Evolutionary conservation across 2,329 filamentous ascomycete genomes (phyloP).

Genomic region (Phaeosphaeria sp.): DNA sequence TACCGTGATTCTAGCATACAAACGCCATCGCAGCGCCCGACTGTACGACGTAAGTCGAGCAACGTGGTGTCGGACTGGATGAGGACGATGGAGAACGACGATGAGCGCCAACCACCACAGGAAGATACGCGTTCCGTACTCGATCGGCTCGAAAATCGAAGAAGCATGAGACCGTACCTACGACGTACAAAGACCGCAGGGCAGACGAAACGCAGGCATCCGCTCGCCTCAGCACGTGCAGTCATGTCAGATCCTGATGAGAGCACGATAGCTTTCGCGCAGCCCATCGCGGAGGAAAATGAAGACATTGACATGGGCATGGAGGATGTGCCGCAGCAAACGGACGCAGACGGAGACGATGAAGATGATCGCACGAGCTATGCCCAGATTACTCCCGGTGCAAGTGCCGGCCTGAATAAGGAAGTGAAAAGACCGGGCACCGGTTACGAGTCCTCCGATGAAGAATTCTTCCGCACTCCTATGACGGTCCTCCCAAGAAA

Average conservation of each 20-base stretch:
- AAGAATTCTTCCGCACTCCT: slow-evolving; percentile 54
- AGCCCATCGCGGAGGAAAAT: slow-evolving; percentile 56
- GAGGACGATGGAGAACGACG: slow-evolving; percentile 68
- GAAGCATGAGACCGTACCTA: slow-evolving; percentile 59
- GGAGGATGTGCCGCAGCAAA: slow-evolving; percentile 64
- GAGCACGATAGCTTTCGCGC: slow-evolving; percentile 34
- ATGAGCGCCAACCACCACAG: slow-evolving; percentile 67
- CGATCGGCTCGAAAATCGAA: slow-evolving; percentile 62
- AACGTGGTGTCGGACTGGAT: slow-evolving; percentile 91
- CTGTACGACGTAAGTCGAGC: slow-evolving; percentile 74
- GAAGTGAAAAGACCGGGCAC: slow-evolving; percentile 33
- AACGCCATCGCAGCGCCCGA: slow-evolving; percentile 41
- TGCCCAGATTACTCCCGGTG: slow-evolving; percentile 24
- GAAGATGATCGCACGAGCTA: slow-evolving; percentile 62
- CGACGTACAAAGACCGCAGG: slow-evolving; percentile 57
- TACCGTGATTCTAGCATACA: slow-evolving; percentile 64
- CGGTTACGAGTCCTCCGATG: slow-evolving; percentile 46
- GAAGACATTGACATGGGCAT: slow-evolving; percentile 45
- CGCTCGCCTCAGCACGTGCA: slow-evolving; percentile 61
- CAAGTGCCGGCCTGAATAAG: slow-evolving; percentile 26
- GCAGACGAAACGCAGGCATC: slow-evolving; percentile 50
- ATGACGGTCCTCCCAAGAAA: slow-evolving; percentile 40
- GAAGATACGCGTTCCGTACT: slow-evolving; percentile 67
- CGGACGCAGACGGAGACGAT: slow-evolving; percentile 87
- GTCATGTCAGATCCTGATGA: slow-evolving; percentile 64